Percentiles rank a stretch among this genome's conserved stretches.
These are phyloP conservation scores for Candida succiphila DNA, from an alignment of 805 yeast species.

Conservation along the genomic window DNA sequence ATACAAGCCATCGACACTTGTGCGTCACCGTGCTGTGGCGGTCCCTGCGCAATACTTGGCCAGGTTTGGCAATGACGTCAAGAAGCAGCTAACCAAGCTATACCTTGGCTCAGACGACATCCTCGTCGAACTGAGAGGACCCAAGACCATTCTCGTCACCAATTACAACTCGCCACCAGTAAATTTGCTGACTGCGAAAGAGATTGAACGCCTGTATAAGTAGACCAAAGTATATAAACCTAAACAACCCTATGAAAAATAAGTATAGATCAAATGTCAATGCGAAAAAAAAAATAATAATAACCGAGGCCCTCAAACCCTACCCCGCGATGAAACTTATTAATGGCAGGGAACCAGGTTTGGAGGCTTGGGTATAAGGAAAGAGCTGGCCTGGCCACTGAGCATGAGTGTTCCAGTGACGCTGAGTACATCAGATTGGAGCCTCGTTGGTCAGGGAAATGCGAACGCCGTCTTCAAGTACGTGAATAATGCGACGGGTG, in stretches of 20 bases:
- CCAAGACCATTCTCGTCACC: conserved; percentile 19
- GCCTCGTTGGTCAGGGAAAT: conserved; percentile 32
- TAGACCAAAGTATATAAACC: not conserved
- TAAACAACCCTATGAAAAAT: too few relatives aligned
- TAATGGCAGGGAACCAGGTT: too few relatives aligned
- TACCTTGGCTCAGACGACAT: conserved; percentile 12
- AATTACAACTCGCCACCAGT: conserved; percentile 17
- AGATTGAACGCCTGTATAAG: conserved; percentile 7
- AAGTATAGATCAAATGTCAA: too few relatives aligned
- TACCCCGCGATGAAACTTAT: too few relatives aligned
- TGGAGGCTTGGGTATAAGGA: too few relatives aligned
- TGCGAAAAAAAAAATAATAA: too few relatives aligned
- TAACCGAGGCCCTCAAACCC: too few relatives aligned
- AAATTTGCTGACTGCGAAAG: conserved; percentile 13
- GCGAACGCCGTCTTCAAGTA: conserved; percentile 39
- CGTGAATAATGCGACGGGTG: conserved; percentile 22
- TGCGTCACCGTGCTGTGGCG: too few relatives aligned
- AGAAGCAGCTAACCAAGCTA: conserved; percentile 4
- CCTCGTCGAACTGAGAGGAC: conserved; percentile 20
- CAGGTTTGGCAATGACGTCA: not conserved
- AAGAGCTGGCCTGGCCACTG: too few relatives aligned
- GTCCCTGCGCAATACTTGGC: not conserved
- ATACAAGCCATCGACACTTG: too few relatives aligned
- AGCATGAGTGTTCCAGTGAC: too few relatives aligned
- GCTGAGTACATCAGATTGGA: too few relatives aligned